These are phyloP conservation scores for Picea glauca DNA, from an alignment of 75 land plant genomes.

Conservation along the genomic window DNA sequence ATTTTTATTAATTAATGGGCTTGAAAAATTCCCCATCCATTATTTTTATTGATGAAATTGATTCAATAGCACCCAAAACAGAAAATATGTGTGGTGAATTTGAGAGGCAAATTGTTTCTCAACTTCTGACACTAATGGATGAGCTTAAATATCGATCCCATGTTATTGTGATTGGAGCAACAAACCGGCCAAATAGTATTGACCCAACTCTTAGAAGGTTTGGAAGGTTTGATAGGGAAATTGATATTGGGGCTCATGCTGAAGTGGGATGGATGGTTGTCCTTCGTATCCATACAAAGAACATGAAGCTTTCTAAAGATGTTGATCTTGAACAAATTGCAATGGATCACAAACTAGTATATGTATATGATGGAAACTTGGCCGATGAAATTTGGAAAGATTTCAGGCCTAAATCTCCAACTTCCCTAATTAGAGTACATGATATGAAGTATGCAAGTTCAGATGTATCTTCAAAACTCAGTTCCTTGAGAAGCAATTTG, in stretches of 20 bases:
- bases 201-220: constrained; percentile 31
- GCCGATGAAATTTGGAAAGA: constrained; percentile 6
- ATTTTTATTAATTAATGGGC: constrained; percentile 78
- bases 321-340: not conserved
- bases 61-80: constrained; percentile 47
- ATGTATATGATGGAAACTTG: too few species aligned
- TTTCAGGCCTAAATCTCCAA: constrained; percentile 69
- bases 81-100: constrained; percentile 36
- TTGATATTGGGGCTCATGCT: constrained; percentile 30
- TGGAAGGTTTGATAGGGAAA: constrained; percentile 29
- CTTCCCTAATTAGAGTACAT: constrained; percentile 73
- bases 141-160: constrained; percentile 28
- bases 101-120: constrained; percentile 28
- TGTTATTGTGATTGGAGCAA: constrained; percentile 38
- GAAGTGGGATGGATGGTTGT: constrained; percentile 19
- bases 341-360: too few species aligned
- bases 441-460: constrained; percentile 81
- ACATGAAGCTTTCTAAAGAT: constrained; percentile 33
- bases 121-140: constrained; percentile 31
- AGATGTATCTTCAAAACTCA: constrained; percentile 76
- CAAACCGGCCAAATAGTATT: constrained; percentile 34
- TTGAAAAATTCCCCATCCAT: constrained; percentile 81
- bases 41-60: constrained; percentile 74
- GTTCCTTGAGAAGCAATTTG: constrained; percentile 57
- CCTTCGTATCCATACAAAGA: constrained; percentile 32